These are phyloP conservation scores for Populus davidiana DNA, from an alignment of 345 rosid genomes.

Conservation along the genomic window DNA sequence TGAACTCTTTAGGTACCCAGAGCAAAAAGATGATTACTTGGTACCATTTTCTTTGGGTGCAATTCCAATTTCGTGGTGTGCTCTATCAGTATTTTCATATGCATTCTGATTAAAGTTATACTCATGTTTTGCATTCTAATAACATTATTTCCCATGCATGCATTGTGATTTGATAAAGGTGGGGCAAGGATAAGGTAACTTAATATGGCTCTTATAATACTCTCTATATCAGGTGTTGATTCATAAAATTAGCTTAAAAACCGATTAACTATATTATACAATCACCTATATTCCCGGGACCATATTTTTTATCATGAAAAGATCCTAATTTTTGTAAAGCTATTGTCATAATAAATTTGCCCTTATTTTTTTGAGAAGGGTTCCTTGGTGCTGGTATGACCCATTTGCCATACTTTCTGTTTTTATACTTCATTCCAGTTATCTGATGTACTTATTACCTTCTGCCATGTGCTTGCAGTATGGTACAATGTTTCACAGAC, in stretches of 20 bases:
- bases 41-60: background rate
- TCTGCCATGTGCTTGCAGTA: slow-evolving; percentile 40
- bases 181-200: too few relatives aligned
- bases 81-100: background rate
- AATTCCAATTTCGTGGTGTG: background rate
- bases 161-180: background rate
- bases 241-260: background rate
- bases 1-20: slow-evolving; percentile 6
- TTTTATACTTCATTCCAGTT: background rate
- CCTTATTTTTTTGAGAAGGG: background rate
- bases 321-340: background rate
- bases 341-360: background rate
- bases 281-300: background rate
- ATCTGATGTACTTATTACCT: background rate
- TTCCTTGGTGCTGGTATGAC: background rate
- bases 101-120: background rate
- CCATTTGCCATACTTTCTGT: background rate
- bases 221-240: background rate
- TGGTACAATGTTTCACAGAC: slow-evolving; percentile 41
- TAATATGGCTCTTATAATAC: too few relatives aligned
- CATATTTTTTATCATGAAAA: background rate
- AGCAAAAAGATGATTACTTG: background rate
- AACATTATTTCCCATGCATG: background rate
- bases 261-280: background rate
- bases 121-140: background rate